Base-by-base conservation (phyloP, 2,329 filamentous ascomycete genomes). In the Apiospora koreana region DNA sequence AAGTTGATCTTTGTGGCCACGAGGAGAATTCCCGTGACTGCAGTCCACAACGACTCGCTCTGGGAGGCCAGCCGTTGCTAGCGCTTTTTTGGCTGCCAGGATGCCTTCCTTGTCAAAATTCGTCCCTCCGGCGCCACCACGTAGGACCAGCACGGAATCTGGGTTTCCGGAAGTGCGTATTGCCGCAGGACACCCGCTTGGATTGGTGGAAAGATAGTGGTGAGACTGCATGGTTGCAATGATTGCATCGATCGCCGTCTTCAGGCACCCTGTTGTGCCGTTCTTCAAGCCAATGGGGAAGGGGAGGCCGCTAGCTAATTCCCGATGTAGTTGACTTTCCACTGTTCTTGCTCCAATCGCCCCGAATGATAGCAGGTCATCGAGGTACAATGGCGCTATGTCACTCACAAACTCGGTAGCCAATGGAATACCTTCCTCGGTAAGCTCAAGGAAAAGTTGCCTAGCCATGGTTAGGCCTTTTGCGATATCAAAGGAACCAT, bases 221-320 rank as follows among this genome's bases (percentile, higher is more conserved):
- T 38, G 35, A 9, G 35, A 38, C 35, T 38, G 35, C 35, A 38
- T 38, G 35, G 35, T 38, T 38, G 35, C 35, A 38, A 9, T 38
- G 35, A 38, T 38, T 38, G 35, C 35, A 38, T 38, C 35, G 35
- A 38, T 38, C 35, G 35, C 35, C 35, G 83, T 98, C 95, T 45
- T 97, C 65, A 98, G 85, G 9, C 91, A 92, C 67, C 95, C 95
- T 80, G 98, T 96, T 41, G 96, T 98, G 74, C 96, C 95, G 83
- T 99, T 99, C 89, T 99, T 99, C 92, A 98, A 99, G 67, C 95
- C 95, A 18, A 99, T 94, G 1, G 96, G 96, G 92, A 98, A 98
- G 76, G 93, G 96, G 43, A 98, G 87, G 79, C 96, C 96, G 68
- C 93, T 96, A 28, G 96, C 95, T 73, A 99, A 86, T 83, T 99